A percentile compares a stretch with the other conserved stretches of the same genome.
Evolutionary conservation across 2,329 filamentous ascomycete species (phyloP).

Genomic region (Neonectria sp.): DNA sequence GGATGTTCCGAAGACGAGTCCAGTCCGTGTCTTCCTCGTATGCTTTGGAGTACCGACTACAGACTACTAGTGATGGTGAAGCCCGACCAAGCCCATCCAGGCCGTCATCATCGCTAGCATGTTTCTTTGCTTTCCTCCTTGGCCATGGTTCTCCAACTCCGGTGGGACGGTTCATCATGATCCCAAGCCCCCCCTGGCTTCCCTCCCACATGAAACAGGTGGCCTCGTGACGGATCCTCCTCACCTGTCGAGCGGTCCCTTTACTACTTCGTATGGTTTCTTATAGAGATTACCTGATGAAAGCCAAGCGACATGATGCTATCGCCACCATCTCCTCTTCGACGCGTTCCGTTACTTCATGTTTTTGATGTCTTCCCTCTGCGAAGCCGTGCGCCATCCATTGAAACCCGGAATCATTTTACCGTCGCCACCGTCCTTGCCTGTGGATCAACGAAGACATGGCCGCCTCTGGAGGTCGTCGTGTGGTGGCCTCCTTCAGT

Average conservation of each 20-base stretch:
- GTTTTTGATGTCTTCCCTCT: constrained; percentile 7
- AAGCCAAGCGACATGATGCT: not conserved
- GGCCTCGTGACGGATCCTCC: constrained; percentile 35
- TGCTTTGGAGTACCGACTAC: constrained; percentile 5
- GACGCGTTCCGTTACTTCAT: not conserved
- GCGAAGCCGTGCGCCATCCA: constrained; percentile 3
- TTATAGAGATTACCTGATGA: not conserved
- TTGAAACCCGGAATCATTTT: not conserved
- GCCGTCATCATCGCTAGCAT: constrained; percentile 14
- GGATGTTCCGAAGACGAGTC: constrained; percentile 24
- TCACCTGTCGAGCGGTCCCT: constrained; percentile 9
- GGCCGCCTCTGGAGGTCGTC: constrained; percentile 1
- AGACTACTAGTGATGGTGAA: constrained; percentile 5
- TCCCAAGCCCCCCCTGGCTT: constrained; percentile 24
- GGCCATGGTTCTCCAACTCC: constrained; percentile 36
- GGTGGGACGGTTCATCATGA: constrained; percentile 42
- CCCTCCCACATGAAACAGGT: constrained; percentile 43
- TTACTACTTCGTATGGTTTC: constrained; percentile 4
- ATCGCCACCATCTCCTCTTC: not conserved
- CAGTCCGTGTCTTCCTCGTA: constrained; percentile 5
- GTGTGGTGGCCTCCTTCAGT: not conserved
- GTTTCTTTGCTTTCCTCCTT: constrained; percentile 9
- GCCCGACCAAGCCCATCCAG: constrained; percentile 12
- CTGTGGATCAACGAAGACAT: constrained; percentile 16
- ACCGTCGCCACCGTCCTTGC: constrained; percentile 21